phyloP scores from a whole-genome alignment of 225 moss, liverwort and hornwort genomes.

The Asterella californica region DNA sequence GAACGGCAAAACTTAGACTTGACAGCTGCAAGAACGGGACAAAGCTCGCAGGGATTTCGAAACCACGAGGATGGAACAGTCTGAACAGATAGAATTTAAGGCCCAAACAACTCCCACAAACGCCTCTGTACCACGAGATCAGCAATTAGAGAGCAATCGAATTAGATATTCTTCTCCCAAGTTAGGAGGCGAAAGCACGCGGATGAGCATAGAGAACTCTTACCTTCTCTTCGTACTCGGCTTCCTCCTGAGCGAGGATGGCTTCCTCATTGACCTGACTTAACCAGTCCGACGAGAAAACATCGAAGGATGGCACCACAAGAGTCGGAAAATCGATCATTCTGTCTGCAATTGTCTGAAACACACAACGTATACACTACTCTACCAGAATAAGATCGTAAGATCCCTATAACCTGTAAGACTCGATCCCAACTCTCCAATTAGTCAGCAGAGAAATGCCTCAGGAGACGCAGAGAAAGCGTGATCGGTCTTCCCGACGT shows the following conservation, averaged over 20 bases:
- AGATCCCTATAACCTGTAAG: too few species aligned
- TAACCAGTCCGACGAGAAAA: slow-evolving; percentile 67
- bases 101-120: background rate
- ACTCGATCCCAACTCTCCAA: too few species aligned
- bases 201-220: background rate
- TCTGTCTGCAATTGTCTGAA: background rate
- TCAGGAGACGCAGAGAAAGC: background rate
- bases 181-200: background rate
- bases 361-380: background rate
- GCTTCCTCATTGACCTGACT: slow-evolving; percentile 61
- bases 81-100: background rate
- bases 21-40: too few species aligned
- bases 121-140: background rate
- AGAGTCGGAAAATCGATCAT: slow-evolving; percentile 84
- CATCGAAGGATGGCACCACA: slow-evolving; percentile 74
- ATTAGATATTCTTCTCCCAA: too few species aligned
- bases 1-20: background rate
- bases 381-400: too few species aligned
- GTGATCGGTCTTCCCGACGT: background rate
- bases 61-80: background rate
- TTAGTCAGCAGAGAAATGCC: background rate
- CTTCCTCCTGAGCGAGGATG: slow-evolving; percentile 79
- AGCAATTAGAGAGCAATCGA: background rate
- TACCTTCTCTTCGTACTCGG: slow-evolving; percentile 84
- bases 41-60: background rate